Evolutionary conservation across 495 filamentous ascomycete species (phyloP), one percentile per base, ranked within the genome.

Genomic region (Neurospora discreta): DNA sequence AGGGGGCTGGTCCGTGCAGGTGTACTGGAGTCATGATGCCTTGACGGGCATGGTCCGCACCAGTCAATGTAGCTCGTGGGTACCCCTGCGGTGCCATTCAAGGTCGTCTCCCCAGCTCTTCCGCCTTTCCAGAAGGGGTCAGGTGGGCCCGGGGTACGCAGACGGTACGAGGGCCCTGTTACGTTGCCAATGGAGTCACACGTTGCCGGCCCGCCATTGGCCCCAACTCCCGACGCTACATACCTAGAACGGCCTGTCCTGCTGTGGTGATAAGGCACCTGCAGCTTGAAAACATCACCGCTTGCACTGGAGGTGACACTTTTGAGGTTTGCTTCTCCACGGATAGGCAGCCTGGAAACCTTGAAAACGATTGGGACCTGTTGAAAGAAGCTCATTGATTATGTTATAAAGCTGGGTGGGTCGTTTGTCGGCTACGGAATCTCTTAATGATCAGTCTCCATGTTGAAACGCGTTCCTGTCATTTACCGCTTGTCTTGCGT

Each of bases 211-310:
- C 46, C 3, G 46, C 46, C 46, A 58, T 58, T 58, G 46, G 46
- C 46, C 46, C 20, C 46, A 58, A 58, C 46, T 58, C 46, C 46
- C 46, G 20, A 73, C 73, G 69, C 77, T 75, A 74, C n/a, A n/a
- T n/a, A n/a, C 33, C 33, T 36, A 36, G 68, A 74, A 73, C 72
- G 76, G 76, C 70, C 74, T 44, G 33, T 36, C 26, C 73, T 72
- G 71, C 44, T 52, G 44, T 52, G 44, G 75, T 76, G 78, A 79
- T 79, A 80, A 77, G 76, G 74, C 76, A 36, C 33, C 6, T 36
- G 33, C 33, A 72, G 68, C 40, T 68, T 67, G 76, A 78, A 79
- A 79, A 73, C 75, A 75, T 69, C 74, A 77, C 73, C 71, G 23
- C 67, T 65, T 71, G 36, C 4, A 36, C n/a, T n/a, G n/a, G 23